These are phyloP conservation scores for Saturnispora hagleri DNA, from an alignment of 805 yeast species.

Conservation along the genomic window DNA sequence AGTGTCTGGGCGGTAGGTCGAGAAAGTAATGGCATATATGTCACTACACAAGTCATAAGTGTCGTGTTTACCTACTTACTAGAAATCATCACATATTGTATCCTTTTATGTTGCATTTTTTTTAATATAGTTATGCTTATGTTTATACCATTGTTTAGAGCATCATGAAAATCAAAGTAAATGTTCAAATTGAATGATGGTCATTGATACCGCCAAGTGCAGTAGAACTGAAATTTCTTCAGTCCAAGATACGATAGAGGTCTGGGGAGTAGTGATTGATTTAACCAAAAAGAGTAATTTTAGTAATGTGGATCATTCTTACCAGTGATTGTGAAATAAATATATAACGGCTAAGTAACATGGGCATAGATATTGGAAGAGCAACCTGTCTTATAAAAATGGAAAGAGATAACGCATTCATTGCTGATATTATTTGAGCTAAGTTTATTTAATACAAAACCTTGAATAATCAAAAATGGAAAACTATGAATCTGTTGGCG, in stretches of 20 bases:
- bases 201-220: no score
- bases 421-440: background rate
- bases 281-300: constrained; percentile 6
- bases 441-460: background rate
- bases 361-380: no score
- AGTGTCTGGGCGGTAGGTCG: constrained; percentile 72
- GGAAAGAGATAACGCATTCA: background rate
- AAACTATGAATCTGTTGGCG: constrained; percentile 4
- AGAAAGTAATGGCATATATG: constrained; percentile 26
- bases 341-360: background rate
- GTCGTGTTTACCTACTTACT: background rate
- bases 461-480: background rate
- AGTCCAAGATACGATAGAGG: background rate
- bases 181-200: no score
- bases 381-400: background rate
- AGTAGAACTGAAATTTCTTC: no score
- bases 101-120: background rate
- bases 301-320: background rate
- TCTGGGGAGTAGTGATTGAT: background rate
- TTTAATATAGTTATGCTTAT: background rate
- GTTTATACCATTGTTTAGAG: background rate
- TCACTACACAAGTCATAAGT: background rate
- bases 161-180: background rate
- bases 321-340: background rate
- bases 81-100: background rate